Conservation (phyloP, 192 early-diverging fungal species). For the Diversispora eburnea region DNA sequence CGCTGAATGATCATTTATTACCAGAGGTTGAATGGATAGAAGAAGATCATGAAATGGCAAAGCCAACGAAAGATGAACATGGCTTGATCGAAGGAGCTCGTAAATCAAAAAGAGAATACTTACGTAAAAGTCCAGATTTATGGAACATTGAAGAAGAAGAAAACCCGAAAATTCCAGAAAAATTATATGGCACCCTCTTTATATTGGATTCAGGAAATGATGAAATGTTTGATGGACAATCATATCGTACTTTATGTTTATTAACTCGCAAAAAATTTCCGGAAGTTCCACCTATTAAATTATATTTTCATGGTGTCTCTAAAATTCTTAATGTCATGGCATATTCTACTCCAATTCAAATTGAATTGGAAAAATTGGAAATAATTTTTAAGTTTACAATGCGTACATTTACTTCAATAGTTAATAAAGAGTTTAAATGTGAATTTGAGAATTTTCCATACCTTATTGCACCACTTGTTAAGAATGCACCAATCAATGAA, state of each 20-base stretch:
- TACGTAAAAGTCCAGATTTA: constrained; percentile 33
- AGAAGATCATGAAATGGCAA: constrained; percentile 24
- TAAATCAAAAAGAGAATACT: constrained; percentile 32
- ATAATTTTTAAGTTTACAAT: constrained; percentile 54
- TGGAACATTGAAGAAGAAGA: constrained; percentile 31
- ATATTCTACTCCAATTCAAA: constrained; percentile 13
- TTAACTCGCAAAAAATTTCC: constrained; percentile 46
- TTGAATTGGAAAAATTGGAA: constrained; percentile 39
- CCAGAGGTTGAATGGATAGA: constrained; percentile 44
- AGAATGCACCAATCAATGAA: constrained; percentile 34
- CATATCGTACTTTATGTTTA: constrained; percentile 43
- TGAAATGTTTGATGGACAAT: constrained; percentile 28
- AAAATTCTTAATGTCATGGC: constrained; percentile 29
- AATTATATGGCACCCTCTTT: constrained; percentile 37
- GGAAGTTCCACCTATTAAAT: constrained; percentile 25
- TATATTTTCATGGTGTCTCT: constrained; percentile 35
- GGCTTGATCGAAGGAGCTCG: constrained; percentile 22
- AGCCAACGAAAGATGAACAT: not conserved
- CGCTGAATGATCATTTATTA: constrained; percentile 70
- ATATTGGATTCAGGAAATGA: constrained; percentile 32
- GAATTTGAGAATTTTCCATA: constrained; percentile 47
- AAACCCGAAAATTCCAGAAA: not conserved
- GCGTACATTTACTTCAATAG: constrained; percentile 43
- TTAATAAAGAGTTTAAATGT: constrained; percentile 49
- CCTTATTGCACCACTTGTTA: constrained; percentile 51